phyloP scores from a whole-genome alignment of 768 basidiomycete species.

The Boletus rubroflammeus region DNA sequence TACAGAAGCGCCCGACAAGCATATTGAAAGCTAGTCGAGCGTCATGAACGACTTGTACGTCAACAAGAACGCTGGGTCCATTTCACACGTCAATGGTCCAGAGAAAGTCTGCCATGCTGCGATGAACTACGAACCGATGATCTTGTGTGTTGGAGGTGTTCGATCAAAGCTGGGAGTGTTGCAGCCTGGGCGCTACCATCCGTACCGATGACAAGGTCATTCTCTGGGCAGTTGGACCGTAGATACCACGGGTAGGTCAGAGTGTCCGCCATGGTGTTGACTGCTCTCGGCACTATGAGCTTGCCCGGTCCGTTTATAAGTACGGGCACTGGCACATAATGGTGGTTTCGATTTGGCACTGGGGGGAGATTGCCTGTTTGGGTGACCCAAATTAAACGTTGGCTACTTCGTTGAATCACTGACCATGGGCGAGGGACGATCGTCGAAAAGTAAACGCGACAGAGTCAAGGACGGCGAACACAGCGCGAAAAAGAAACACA shows the following conservation, averaged over 20 bases:
- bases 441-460: constrained; percentile 26
- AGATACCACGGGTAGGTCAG: not conserved
- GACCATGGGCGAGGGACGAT: constrained; percentile 24
- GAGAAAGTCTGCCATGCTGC: not conserved
- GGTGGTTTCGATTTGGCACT: no score
- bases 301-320: not conserved
- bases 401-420: not conserved
- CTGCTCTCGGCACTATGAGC: not conserved
- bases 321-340: no score
- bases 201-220: not conserved
- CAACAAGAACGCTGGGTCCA: not conserved
- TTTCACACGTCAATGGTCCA: not conserved
- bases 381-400: not conserved
- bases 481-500: constrained; percentile 54
- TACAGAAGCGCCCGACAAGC: not conserved
- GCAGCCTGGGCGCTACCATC: not conserved
- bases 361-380: not conserved
- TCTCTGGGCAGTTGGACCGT: not conserved
- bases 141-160: not conserved
- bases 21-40: not conserved
- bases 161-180: not conserved
- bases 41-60: not conserved
- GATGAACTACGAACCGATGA: not conserved
- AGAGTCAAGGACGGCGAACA: constrained; percentile 41
- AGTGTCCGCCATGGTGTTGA: not conserved